Evolutionary conservation across 768 basidiomycete genomes (phyloP), one percentile per base, ranked within the genome.

Genomic region (Collybiopsis confluens): DNA sequence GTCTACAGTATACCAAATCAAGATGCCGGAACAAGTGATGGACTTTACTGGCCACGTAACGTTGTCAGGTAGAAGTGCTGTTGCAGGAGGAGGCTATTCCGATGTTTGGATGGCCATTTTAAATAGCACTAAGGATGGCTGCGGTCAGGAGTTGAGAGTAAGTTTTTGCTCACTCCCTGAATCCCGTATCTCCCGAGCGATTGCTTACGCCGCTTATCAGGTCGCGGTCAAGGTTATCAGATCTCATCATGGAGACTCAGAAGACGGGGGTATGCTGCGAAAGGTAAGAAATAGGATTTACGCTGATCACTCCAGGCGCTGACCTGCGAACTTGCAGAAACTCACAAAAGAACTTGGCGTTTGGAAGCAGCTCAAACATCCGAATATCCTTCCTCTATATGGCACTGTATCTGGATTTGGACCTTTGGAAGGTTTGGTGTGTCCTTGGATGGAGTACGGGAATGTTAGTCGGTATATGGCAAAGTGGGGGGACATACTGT

Each of bases 31-130:
- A 2, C 21, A 28, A 24, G 33, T 51, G 38, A 3, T 27, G 48
- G 55, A 61, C 30, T 42, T 57, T 26, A 47, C 56, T 26, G 54
- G 51, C 11, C 27, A 52, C 48, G 54, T 56, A 68, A 69, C 51
- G 61, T 38, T 43, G 24, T 28, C 49, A 27, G 57, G 59, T 9
- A 24, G 52, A 35, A 58, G 41, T 23, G 16, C 75, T 1, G 64
- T 68, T 43, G 72, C 73, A 0, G 70, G 71, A 56, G 76, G 76
- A 7, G 76, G 74, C 8, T 76, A 73, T 57, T 69, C 72, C 13
- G 76, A 77, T 59, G 68, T 76, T 16, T 77, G 70, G 70, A 70
- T 62, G 47, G 72, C 70, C 1, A 59, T 62, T 5, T 74, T 71
- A 73, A 61, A 65, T 15, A 58, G 63, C 23, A 60, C 63, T 21